These are phyloP conservation scores for Komagataea norvegica DNA, from an alignment of 1,139 yeast genomes.

Conservation along the genomic window DNA sequence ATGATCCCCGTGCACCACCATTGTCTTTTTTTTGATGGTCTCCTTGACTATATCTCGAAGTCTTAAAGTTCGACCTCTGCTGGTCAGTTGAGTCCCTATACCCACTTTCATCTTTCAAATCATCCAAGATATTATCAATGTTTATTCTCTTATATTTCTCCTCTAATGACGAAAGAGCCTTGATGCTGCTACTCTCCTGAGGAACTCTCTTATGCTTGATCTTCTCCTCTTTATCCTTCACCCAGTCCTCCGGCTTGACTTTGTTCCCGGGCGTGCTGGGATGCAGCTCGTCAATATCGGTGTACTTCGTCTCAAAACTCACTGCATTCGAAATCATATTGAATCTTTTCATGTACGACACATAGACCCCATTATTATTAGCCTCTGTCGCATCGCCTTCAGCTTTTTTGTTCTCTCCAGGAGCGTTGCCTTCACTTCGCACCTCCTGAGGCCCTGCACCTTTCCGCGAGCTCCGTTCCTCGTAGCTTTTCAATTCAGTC, in stretches of 20 bases:
- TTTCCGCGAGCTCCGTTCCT: not conserved
- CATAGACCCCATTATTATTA: constrained; percentile 2
- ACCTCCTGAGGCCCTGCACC: not conserved
- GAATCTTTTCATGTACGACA: constrained; percentile 10
- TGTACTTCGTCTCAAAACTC: constrained; percentile 11
- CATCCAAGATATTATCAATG: not conserved
- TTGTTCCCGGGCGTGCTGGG: constrained; percentile 13
- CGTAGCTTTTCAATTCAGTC: constrained; percentile 4
- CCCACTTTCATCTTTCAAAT: too few relatives aligned
- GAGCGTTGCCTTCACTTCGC: not conserved
- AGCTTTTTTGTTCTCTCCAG: not conserved
- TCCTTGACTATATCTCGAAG: too few relatives aligned
- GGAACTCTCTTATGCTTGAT: not conserved
- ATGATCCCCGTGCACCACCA: too few relatives aligned
- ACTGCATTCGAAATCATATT: constrained; percentile 12
- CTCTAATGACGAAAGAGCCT: not conserved
- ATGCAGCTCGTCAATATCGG: constrained; percentile 16
- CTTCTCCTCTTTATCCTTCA: constrained; percentile 9
- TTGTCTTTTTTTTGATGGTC: too few relatives aligned
- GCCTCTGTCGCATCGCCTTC: not conserved
- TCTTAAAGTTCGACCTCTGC: too few relatives aligned
- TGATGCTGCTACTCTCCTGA: not conserved
- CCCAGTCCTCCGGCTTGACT: constrained; percentile 12
- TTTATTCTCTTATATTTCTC: not conserved
- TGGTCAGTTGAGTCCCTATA: too few relatives aligned